Evolutionary conservation across 768 basidiomycete species (phyloP).

Genomic region (Tulasnella sp.): DNA sequence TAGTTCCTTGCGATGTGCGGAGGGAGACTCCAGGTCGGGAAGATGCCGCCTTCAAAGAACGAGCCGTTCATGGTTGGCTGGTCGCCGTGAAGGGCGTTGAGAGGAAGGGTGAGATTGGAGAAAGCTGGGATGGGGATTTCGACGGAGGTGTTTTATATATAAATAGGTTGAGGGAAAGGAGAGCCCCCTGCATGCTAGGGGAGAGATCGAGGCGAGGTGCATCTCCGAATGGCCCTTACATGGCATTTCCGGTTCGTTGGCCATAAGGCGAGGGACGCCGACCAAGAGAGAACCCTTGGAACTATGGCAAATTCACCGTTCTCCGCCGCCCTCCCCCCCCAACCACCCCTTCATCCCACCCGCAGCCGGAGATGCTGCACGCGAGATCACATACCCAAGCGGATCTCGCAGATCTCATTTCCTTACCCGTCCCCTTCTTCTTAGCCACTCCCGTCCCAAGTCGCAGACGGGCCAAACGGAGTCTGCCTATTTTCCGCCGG

Average conservation of each 20-base stretch:
- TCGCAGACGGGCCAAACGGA: neutral
- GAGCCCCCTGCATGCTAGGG: neutral
- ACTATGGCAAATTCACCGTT: conserved; percentile 9
- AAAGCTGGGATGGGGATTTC: neutral
- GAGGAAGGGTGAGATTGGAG: neutral
- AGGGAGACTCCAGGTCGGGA: neutral
- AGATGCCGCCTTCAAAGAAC: neutral
- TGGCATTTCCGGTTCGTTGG: neutral
- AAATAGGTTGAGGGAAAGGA: neutral
- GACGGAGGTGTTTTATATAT: neutral
- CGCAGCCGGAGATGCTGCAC: neutral
- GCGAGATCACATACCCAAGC: neutral
- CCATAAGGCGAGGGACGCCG: neutral
- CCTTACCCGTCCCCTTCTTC: neutral
- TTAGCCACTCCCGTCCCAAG: neutral
- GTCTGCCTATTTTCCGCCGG: conserved; percentile 2
- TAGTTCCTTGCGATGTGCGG: conserved; percentile 10
- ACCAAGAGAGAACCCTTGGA: neutral
- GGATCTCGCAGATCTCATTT: conserved; percentile 8
- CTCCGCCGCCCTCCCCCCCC: neutral
- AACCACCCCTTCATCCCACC: neutral
- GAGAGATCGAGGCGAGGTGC: conserved; percentile 2
- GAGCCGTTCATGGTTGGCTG: neutral
- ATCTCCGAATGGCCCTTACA: neutral
- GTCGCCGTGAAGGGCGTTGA: neutral